These are phyloP conservation scores for Rosellinia necatrix DNA, from an alignment of 2,329 filamentous ascomycete species.

Conservation along the genomic window DNA sequence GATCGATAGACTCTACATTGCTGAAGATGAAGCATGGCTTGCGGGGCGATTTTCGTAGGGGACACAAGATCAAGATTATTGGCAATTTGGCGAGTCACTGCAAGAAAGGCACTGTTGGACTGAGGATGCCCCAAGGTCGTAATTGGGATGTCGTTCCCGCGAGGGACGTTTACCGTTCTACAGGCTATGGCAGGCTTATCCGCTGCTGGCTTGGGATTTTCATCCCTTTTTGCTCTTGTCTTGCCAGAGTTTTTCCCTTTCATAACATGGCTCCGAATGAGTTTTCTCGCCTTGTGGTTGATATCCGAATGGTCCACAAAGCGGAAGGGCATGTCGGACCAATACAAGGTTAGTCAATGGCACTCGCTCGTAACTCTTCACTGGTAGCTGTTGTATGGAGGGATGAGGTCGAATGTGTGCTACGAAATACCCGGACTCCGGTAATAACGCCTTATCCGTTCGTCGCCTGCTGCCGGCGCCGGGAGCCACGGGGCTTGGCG, in stretches of 20 bases:
- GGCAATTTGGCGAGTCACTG: constrained; percentile 10
- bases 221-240: constrained; percentile 7
- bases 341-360: background rate
- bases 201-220: background rate
- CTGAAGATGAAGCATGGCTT: constrained; percentile 7
- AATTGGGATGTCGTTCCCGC: background rate
- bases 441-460: too few relatives aligned
- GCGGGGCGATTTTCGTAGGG: constrained; percentile 2
- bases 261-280: constrained; percentile 33
- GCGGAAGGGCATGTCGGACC: constrained; percentile 17
- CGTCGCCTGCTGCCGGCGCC: too few relatives aligned
- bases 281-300: constrained; percentile 21
- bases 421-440: background rate
- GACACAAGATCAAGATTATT: constrained; percentile 4
- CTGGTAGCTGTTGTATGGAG: background rate
- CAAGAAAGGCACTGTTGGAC: constrained; percentile 1
- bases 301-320: constrained; percentile 27
- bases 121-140: background rate
- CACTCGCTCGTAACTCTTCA: background rate
- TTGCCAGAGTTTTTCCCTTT: constrained; percentile 32
- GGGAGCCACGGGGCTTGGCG: too few relatives aligned
- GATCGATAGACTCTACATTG: constrained; percentile 9
- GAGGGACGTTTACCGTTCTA: background rate
- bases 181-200: background rate
- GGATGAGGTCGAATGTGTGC: background rate